Base-by-base conservation (phyloP, 1,139 yeast species). In the Kodamaea derodonti region DNA sequence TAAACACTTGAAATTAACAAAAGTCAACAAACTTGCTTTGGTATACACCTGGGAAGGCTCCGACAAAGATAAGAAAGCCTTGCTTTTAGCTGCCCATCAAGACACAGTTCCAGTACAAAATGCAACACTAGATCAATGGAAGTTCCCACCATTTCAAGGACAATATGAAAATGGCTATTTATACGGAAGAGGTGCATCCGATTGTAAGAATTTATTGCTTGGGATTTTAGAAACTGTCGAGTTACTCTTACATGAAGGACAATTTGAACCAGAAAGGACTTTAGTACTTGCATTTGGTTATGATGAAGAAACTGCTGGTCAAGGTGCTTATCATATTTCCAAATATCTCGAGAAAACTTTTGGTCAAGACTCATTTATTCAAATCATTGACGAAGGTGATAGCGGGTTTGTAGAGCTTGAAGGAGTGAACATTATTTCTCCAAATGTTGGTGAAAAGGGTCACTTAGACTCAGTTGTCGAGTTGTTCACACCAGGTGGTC, bases 381-480 rank as follows among this genome's bases (percentile, higher is more conserved):
- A 65, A 27, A 53, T 72, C 24, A 55, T 70, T 33, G 78, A 72
- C 46, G 78, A 72, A 52, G 78, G 78, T 16, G 59, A 58, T 26
- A 44, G 43, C 4, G 64, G 68, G 0, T 51, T 49, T 30, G 41
- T 55, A 2, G 66, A 59, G 8, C 47, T 60, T 9, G 69, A 66
- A 38, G 78, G 77, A 5, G 48, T 62, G 33, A 67, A 65, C 47
- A 60, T 77, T 43, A 82, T 83, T 4, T 50, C 72, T 25, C 82
- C 86, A 2, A 72, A 71, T 3, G 67, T 74, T 4, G 72, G 68
- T 5, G 78, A 72, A 45, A 72, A 72, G 49, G 78, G 78, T 0
- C 57, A 63, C 38, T 35, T 68, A 18, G 66, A 70, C 42, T 49
- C 70, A 0, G 41, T 52, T 6, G 57, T 72, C 30, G 65, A 60